phyloP scores from a whole-genome alignment of 768 basidiomycete species.

The Termitomyces sp. region DNA sequence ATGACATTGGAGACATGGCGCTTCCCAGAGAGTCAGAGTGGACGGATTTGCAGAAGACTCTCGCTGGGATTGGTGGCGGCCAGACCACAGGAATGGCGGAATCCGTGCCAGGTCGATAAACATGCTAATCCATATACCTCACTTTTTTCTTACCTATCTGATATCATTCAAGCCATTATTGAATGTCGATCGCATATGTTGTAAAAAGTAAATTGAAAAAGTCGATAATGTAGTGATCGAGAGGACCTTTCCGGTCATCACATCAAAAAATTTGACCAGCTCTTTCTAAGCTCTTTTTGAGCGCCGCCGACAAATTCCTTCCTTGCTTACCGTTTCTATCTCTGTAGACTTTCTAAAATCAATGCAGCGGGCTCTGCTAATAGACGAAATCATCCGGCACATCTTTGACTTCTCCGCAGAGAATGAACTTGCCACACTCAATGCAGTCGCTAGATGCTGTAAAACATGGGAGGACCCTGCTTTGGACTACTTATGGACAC shows the following conservation, averaged over 20 bases:
- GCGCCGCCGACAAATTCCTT: neutral
- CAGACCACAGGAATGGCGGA: slow-evolving; percentile 38
- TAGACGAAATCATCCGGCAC: slow-evolving; percentile 44
- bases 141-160: neutral
- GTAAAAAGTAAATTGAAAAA: neutral
- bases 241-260: slow-evolving; percentile 14
- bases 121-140: neutral
- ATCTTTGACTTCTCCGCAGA: slow-evolving; percentile 31
- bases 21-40: slow-evolving; percentile 89
- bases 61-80: slow-evolving; percentile 60
- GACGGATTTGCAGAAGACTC: slow-evolving; percentile 85
- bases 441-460: slow-evolving; percentile 34
- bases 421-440: slow-evolving; percentile 23
- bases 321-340: neutral
- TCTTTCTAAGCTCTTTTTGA: neutral
- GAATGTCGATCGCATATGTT: neutral
- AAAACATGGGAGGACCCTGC: slow-evolving; percentile 44
- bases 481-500: slow-evolving; percentile 39
- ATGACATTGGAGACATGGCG: slow-evolving; percentile 90
- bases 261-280: slow-evolving; percentile 4
- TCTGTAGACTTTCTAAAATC: neutral
- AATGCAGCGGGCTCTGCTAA: slow-evolving; percentile 40
- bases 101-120: slow-evolving; percentile 11
- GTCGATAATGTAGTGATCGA: slow-evolving; percentile 2
- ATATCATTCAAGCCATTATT: neutral